These are phyloP conservation scores for Miscanthus lutarioriparius DNA, from an alignment of 176 grass and related monocot genomes.

Conservation along the genomic window DNA sequence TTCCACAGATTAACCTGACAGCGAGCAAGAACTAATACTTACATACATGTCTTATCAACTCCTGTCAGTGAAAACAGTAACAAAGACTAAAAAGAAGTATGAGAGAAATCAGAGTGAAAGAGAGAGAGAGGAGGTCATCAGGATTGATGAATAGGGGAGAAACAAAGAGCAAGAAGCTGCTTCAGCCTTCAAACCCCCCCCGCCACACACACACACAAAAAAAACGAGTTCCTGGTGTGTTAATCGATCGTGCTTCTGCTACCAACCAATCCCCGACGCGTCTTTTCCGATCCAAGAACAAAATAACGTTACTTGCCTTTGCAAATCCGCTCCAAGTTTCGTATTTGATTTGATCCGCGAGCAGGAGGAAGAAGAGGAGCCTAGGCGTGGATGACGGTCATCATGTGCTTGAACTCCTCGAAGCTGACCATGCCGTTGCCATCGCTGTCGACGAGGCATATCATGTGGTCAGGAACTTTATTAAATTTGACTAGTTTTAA, in stretches of 20 bases:
- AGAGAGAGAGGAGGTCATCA: not conserved
- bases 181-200: not conserved
- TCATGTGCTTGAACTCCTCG: conserved; percentile 98
- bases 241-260: conserved; percentile 30
- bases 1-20: conserved; percentile 17
- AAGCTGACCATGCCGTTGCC: conserved; percentile 92
- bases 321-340: conserved; percentile 26
- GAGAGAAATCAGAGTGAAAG: not conserved
- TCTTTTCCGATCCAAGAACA: conserved; percentile 31
- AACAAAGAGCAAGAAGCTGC: conserved; percentile 33
- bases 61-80: conserved; percentile 37
- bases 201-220: no score
- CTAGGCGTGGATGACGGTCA: conserved; percentile 60
- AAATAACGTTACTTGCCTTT: conserved; percentile 31
- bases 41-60: conserved; percentile 40
- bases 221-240: not conserved
- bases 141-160: conserved; percentile 34
- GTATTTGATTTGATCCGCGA: not conserved
- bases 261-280: no score
- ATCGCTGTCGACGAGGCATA: conserved; percentile 71
- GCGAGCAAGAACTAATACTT: conserved; percentile 52
- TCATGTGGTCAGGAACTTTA: conserved; percentile 53
- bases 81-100: not conserved
- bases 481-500: no score
- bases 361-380: not conserved